A percentile compares a stretch with the other conserved stretches of the same genome.
phyloP scores from a whole-genome alignment of 139 green algal species.

The Chlorella sp. region DNA sequence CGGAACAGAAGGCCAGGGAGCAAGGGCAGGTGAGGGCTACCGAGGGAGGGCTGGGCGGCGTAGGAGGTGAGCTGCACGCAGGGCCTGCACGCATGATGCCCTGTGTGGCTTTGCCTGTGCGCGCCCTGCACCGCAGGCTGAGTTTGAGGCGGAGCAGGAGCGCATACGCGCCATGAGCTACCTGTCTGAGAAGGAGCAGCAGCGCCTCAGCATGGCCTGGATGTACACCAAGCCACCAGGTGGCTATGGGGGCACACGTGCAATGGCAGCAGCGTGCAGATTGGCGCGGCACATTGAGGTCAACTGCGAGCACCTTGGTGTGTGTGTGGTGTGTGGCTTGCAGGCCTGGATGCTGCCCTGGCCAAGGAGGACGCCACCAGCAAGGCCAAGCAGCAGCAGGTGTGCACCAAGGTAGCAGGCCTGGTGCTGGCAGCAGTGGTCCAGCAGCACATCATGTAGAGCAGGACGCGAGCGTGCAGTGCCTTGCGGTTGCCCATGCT shows the following conservation, averaged over 20 bases:
- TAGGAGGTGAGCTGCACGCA: neutral
- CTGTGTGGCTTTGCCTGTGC: neutral
- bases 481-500: too few species aligned
- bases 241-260: too few species aligned
- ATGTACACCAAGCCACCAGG: conserved; percentile 76
- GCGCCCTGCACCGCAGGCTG: conserved; percentile 51
- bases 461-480: neutral
- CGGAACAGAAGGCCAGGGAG: conserved; percentile 47
- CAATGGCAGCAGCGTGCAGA: too few species aligned
- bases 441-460: neutral
- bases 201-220: conserved; percentile 53
- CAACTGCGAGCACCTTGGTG: neutral
- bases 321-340: too few species aligned
- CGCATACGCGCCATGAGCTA: conserved; percentile 58
- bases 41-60: neutral
- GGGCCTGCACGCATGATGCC: neutral
- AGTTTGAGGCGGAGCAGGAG: conserved; percentile 76
- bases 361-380: conserved; percentile 11
- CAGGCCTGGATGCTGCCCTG: conserved; percentile 62
- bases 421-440: too few species aligned
- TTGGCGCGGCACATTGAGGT: too few species aligned
- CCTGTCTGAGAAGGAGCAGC: conserved; percentile 50
- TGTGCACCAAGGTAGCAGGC: too few species aligned
- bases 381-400: conserved; percentile 2
- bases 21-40: neutral